phyloP scores from a whole-genome alignment of 305 asterid species.

The Solanum hybrid region DNA sequence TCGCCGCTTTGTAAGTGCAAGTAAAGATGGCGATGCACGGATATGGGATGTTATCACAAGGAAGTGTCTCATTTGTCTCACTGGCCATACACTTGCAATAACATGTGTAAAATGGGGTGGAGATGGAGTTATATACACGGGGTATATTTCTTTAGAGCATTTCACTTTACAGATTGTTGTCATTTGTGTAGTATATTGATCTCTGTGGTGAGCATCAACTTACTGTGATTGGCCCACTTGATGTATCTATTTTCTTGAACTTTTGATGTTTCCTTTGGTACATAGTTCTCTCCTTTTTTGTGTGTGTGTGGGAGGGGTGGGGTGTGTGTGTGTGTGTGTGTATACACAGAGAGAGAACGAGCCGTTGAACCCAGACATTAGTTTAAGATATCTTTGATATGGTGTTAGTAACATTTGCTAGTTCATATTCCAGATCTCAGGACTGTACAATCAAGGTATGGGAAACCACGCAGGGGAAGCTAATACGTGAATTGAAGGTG shows the following conservation, averaged over 20 bases:
- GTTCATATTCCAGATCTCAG: conserved; percentile 61
- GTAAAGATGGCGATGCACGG: conserved; percentile 99
- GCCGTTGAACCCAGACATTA: neutral
- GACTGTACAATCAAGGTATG: conserved; percentile 95
- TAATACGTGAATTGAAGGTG: conserved; percentile 88
- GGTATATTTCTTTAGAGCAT: conserved; percentile 35
- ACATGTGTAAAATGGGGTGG: conserved; percentile 99
- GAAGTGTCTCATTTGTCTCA: conserved; percentile 62
- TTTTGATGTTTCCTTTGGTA: neutral
- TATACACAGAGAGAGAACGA: neutral
- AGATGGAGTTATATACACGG: conserved; percentile 87
- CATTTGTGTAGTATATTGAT: neutral
- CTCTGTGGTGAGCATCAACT: neutral
- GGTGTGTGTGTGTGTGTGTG: neutral
- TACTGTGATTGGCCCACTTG: neutral
- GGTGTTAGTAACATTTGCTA: neutral
- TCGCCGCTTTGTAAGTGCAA: conserved; percentile 89
- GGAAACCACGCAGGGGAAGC: conserved; percentile 85
- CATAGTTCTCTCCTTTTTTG: neutral
- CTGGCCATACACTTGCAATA: conserved; percentile 88
- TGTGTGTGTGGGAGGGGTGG: neutral
- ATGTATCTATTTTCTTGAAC: neutral
- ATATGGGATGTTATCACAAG: conserved; percentile 79
- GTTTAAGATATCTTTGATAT: neutral
- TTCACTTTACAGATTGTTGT: neutral